Percentiles rank a stretch among this genome's conserved stretches.
These are phyloP conservation scores for Onygenales sp. DNA, from an alignment of 2,329 filamentous ascomycete species.

Conservation along the genomic window DNA sequence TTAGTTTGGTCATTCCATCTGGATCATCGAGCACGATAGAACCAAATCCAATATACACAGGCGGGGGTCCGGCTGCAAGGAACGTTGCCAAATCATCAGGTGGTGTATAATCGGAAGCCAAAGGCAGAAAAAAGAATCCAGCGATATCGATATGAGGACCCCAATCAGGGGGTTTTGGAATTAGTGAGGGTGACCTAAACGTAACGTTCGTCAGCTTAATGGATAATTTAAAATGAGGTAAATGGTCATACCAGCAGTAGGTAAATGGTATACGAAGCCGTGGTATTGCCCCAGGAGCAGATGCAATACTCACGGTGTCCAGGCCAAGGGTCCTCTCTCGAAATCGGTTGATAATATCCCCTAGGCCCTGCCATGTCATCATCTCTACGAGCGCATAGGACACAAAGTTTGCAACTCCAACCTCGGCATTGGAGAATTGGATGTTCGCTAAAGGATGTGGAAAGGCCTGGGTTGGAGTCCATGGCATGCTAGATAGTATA, in stretches of 20 bases:
- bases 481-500: conserved; percentile 59
- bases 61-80: conserved; percentile 57
- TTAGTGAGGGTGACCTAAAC: conserved; percentile 57
- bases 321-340: conserved; percentile 64
- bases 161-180: conserved; percentile 75
- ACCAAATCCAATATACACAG: conserved; percentile 75
- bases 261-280: conserved; percentile 73
- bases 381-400: conserved; percentile 80
- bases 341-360: conserved; percentile 85
- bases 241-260: conserved; percentile 62
- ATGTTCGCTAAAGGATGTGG: conserved; percentile 81
- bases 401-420: conserved; percentile 69
- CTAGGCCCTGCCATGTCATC: conserved; percentile 87
- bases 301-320: conserved; percentile 68
- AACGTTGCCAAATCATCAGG: conserved; percentile 57
- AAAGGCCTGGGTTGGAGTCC: conserved; percentile 76
- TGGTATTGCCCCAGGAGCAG: conserved; percentile 70
- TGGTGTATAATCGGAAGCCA: conserved; percentile 58
- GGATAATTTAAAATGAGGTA: background rate
- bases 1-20: conserved; percentile 57
- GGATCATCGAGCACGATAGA: conserved; percentile 75
- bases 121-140: conserved; percentile 66
- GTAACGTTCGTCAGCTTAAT: background rate
- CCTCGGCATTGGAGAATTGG: conserved; percentile 63
- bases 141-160: conserved; percentile 59